Percentiles rank a stretch among this genome's conserved stretches.
Conservation (phyloP, 805 yeast genomes). For the Soucietia sequanensis region DNA sequence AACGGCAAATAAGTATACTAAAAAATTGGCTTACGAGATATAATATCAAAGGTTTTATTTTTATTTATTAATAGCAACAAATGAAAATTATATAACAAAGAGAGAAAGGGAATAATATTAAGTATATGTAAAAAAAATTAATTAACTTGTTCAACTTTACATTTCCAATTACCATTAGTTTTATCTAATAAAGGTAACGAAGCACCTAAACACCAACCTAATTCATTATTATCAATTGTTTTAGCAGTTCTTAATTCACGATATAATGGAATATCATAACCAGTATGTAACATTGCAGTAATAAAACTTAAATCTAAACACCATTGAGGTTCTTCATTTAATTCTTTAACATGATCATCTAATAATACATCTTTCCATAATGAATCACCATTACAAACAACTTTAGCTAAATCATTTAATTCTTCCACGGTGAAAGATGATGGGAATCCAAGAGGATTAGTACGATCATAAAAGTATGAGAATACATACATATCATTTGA, state of each 20-base stretch:
- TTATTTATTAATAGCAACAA: no score
- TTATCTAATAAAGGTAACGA: constrained; percentile 83
- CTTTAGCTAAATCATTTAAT: constrained; percentile 72
- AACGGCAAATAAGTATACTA: no score
- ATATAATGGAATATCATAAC: constrained; percentile 88
- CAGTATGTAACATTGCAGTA: constrained; percentile 88
- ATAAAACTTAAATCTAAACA: constrained; percentile 91
- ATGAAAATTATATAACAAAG: no score
- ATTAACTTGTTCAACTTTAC: constrained; percentile 40
- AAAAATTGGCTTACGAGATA: no score
- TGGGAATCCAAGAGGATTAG: constrained; percentile 95
- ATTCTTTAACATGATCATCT: constrained; percentile 62
- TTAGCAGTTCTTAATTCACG: constrained; percentile 93
- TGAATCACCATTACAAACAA: constrained; percentile 81
- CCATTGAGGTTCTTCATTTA: constrained; percentile 86
- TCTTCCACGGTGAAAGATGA: constrained; percentile 82
- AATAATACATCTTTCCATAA: constrained; percentile 72
- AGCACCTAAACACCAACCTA: constrained; percentile 99
- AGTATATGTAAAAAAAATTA: no score
- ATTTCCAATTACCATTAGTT: constrained; percentile 63
- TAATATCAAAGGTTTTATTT: no score
- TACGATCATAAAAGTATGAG: constrained; percentile 93
- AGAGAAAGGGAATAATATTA: no score
- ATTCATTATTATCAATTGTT: constrained; percentile 82
- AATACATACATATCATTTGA: constrained; percentile 81